Conservation (phyloP, 2,329 filamentous ascomycete genomes). For the Ascochyta lentis region DNA sequence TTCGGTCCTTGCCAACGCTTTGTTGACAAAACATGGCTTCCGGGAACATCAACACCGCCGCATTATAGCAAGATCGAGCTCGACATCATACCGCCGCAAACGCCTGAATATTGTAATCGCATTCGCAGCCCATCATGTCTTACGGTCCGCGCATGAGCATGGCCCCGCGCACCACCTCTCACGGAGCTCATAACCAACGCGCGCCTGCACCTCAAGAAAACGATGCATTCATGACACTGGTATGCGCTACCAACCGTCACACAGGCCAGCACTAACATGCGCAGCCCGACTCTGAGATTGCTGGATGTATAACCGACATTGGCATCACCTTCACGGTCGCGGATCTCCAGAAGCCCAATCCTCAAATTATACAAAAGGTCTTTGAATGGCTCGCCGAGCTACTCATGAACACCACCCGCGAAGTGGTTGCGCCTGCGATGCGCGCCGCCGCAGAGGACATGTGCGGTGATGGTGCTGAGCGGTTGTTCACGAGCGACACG, state of each 20-base stretch:
- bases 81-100: neutral
- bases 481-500: constrained; percentile 81
- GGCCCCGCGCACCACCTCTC: constrained; percentile 51
- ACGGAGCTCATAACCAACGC: constrained; percentile 43
- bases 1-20: constrained; percentile 15
- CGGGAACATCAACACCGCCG: constrained; percentile 9
- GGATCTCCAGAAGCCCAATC: constrained; percentile 92
- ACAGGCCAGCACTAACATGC: constrained; percentile 22
- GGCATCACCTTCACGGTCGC: constrained; percentile 85
- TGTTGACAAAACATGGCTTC: constrained; percentile 24
- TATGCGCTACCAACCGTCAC: constrained; percentile 29
- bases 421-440: constrained; percentile 95
- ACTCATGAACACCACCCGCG: constrained; percentile 89
- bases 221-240: constrained; percentile 60
- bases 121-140: constrained; percentile 48
- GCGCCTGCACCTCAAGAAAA: constrained; percentile 52
- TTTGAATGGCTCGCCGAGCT: constrained; percentile 98
- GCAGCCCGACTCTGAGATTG: constrained; percentile 78
- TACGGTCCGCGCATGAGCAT: constrained; percentile 60
- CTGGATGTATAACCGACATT: constrained; percentile 96
- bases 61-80: constrained; percentile 2
- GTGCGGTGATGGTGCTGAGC: constrained; percentile 80
- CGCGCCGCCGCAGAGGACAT: constrained; percentile 87
- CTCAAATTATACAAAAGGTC: constrained; percentile 93
- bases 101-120: neutral